Evolutionary conservation across 1,139 yeast genomes (phyloP), one percentile per base, ranked within the genome.

Genomic region (Saccharomyces pastorianus): DNA sequence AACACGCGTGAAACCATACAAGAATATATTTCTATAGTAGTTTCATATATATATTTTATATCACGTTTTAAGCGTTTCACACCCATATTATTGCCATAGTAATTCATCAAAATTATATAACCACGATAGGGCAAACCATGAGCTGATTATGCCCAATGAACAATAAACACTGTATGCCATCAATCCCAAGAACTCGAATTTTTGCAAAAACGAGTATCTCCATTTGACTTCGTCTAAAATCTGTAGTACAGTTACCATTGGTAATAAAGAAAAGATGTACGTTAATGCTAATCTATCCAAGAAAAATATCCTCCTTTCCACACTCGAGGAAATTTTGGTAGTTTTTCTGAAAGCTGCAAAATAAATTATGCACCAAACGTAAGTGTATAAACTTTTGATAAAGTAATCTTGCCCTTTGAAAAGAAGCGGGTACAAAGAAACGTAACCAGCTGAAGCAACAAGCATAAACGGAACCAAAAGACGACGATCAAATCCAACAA

Each of bases 61-160:
- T 38, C 23, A 38, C 44, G 13, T 38, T 38, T 11, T 38, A 84
- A 72, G 23, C 23, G 20, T 38, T 38, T 6, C 11, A 20, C 8
- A 7, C 8, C 20, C 17, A 17, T 17, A 9, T 38, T 8, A 38
- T 13, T 38, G 53, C 89, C 89, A 84, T 5, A 84, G 72, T 4
- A 78, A 74, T 61, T 85, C 93, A 62, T 85, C 88, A 53, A 88
- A 83, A 68, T 90, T 87, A 67, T 88, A 91, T 50, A 88, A 73
- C 96, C 96, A 89, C 55, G 87, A 82, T 60, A 93, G 80, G 1
- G 95, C 95, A 58, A 86, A 81, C 96, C 96, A 95, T 54, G 96
- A 83, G 50, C 90, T 80, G 5, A 91, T 76, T 2, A 93, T 82
- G 6, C 99, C 99, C 32, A 88, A 61, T 0, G 90, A 83, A 69